Evolutionary conservation across 257 asterid species (phyloP).

Genomic region (Mentha longifolia): DNA sequence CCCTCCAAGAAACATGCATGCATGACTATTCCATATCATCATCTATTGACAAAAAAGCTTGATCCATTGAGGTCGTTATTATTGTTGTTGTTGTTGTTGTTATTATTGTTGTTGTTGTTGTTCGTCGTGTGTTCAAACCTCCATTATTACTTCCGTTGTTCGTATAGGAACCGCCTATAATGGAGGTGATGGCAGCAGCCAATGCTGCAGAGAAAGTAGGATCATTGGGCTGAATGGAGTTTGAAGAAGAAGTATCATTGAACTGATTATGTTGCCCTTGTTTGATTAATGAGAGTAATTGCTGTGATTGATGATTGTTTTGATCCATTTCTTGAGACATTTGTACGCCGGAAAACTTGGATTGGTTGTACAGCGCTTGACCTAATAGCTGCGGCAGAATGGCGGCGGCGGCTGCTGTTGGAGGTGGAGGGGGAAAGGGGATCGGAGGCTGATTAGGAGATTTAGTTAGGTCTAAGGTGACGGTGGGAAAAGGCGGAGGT

Average conservation of each 20-base stretch:
- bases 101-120: slow-evolving; percentile 48
- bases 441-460: slow-evolving; percentile 53
- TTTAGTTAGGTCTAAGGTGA: slow-evolving; percentile 80
- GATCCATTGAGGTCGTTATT: slow-evolving; percentile 44
- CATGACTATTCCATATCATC: neutral
- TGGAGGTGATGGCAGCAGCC: slow-evolving; percentile 71
- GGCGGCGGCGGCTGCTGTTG: slow-evolving; percentile 41
- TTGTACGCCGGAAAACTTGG: slow-evolving; percentile 72
- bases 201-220: slow-evolving; percentile 74
- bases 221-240: slow-evolving; percentile 55
- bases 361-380: slow-evolving; percentile 68
- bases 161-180: slow-evolving; percentile 53
- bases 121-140: slow-evolving; percentile 28
- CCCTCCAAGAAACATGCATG: neutral
- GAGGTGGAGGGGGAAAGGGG: slow-evolving; percentile 48
- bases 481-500: slow-evolving; percentile 92
- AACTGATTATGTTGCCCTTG: slow-evolving; percentile 49
- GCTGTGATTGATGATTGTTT: slow-evolving; percentile 29
- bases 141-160: slow-evolving; percentile 30
- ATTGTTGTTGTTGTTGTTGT: slow-evolving; percentile 39
- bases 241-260: slow-evolving; percentile 51
- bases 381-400: slow-evolving; percentile 66
- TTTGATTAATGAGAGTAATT: slow-evolving; percentile 22
- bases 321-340: slow-evolving; percentile 56
- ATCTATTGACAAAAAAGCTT: slow-evolving; percentile 44